These are phyloP conservation scores for Schwanniomyces pseudopolymorphus DNA, from an alignment of 805 yeast genomes.

Conservation along the genomic window DNA sequence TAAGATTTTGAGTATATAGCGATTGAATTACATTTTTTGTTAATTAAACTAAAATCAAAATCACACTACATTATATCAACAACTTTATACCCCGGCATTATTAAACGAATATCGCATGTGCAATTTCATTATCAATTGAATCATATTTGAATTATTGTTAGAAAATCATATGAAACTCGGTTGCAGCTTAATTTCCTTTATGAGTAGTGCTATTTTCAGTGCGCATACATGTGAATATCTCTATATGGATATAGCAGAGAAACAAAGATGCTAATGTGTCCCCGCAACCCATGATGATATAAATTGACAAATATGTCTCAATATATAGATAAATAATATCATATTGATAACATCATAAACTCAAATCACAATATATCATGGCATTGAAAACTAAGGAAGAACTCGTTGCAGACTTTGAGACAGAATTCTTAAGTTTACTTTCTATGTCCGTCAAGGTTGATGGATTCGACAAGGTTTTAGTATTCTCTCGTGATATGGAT, in stretches of 20 bases:
- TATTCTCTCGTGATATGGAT: slow-evolving; percentile 23
- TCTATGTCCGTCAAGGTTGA: slow-evolving; percentile 26
- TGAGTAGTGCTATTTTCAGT: neutral
- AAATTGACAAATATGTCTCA: neutral
- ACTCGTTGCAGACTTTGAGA: slow-evolving; percentile 13
- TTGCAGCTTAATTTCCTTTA: neutral
- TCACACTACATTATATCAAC: no score
- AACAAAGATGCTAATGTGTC: neutral
- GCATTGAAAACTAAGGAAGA: slow-evolving; percentile 1
- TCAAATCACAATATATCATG: neutral
- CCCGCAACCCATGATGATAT: neutral
- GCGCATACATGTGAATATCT: neutral
- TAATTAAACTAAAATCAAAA: no score
- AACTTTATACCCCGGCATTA: no score
- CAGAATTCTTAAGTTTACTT: slow-evolving; percentile 23
- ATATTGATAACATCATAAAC: no score
- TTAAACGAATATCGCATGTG: no score
- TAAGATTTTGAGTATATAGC: no score
- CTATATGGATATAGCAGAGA: neutral
- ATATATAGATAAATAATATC: no score
- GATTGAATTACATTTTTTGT: no score
- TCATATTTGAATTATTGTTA: neutral
- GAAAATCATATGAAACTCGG: neutral
- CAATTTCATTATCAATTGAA: no score
- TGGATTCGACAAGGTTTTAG: slow-evolving; percentile 22